phyloP scores from a whole-genome alignment of 129 eudicot species.

The Logfia minima region DNA sequence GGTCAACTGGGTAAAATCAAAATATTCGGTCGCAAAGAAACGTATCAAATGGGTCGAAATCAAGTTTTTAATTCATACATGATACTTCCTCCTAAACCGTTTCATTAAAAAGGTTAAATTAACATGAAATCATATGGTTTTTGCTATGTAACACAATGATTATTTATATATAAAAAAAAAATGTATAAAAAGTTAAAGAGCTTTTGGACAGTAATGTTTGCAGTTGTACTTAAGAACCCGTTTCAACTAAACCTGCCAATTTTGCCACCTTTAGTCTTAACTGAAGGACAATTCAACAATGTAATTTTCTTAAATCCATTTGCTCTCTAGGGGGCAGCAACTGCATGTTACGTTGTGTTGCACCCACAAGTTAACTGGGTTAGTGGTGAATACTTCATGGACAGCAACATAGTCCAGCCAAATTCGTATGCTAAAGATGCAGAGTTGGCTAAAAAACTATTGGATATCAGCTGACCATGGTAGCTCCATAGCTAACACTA shows the following conservation, averaged over 20 bases:
- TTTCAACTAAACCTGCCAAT: background rate
- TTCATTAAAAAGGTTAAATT: background rate
- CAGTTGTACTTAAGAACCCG: background rate
- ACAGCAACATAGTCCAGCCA: slow-evolving; percentile 30
- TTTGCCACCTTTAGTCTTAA: background rate
- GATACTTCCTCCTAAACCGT: background rate
- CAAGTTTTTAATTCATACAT: background rate
- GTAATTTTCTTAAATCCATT: background rate
- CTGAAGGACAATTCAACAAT: background rate
- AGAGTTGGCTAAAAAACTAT: slow-evolving; percentile 31
- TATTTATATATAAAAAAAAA: background rate
- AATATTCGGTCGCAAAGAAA: background rate
- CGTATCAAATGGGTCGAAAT: background rate
- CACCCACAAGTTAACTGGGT: slow-evolving; percentile 35
- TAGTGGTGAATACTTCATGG: slow-evolving; percentile 40
- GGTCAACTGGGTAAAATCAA: background rate
- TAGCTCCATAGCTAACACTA: slow-evolving; percentile 25
- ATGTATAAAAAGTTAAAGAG: background rate
- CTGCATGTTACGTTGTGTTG: slow-evolving; percentile 35
- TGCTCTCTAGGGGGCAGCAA: slow-evolving; percentile 39
- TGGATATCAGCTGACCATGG: slow-evolving; percentile 43
- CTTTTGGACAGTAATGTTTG: background rate
- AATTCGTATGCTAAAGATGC: slow-evolving; percentile 37
- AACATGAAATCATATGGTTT: background rate
- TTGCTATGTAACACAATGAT: background rate